phyloP scores from a whole-genome alignment of 768 basidiomycete genomes.

The Mycena albidolilacea region DNA sequence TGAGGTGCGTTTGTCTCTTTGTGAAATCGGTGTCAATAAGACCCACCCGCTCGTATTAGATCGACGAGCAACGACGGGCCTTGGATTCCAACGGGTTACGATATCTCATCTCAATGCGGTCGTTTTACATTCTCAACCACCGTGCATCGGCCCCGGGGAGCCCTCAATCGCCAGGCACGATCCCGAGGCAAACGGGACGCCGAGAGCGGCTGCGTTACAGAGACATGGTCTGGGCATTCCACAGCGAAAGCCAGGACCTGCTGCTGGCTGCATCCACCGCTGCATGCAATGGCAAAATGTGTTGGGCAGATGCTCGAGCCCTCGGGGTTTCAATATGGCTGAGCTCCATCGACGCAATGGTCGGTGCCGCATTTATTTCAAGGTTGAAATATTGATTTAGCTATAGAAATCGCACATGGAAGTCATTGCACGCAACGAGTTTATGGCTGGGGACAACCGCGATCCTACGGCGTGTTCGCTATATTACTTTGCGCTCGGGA shows the following conservation, averaged over 20 bases:
- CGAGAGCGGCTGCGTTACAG: slow-evolving; percentile 89
- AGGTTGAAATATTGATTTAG: slow-evolving; percentile 1
- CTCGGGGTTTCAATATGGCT: slow-evolving; percentile 93
- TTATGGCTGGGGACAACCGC: slow-evolving; percentile 87
- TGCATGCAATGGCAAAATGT: slow-evolving; percentile 88
- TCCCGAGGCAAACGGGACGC: slow-evolving; percentile 66
- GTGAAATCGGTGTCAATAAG: neutral
- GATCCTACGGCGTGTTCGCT: slow-evolving; percentile 93
- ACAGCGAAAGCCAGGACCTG: slow-evolving; percentile 94
- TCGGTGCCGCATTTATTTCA: slow-evolving; percentile 53
- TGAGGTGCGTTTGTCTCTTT: slow-evolving; percentile 65
- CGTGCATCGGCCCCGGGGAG: slow-evolving; percentile 68
- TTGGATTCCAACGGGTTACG: slow-evolving; percentile 94
- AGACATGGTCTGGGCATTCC: slow-evolving; percentile 97
- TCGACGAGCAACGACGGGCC: slow-evolving; percentile 91
- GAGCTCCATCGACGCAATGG: slow-evolving; percentile 82
- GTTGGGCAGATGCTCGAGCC: slow-evolving; percentile 90
- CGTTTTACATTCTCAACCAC: slow-evolving; percentile 88
- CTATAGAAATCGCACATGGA: slow-evolving; percentile 86
- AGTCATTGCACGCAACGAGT: slow-evolving; percentile 91
- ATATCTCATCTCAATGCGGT: slow-evolving; percentile 93
- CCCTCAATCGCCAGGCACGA: slow-evolving; percentile 58
- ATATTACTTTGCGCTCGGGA: slow-evolving; percentile 95
- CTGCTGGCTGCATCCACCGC: slow-evolving; percentile 78
- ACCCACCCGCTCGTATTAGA: slow-evolving; percentile 58